phyloP scores from a whole-genome alignment of 1,284 basidiomycete species.

The Moesziomyces sp. region DNA sequence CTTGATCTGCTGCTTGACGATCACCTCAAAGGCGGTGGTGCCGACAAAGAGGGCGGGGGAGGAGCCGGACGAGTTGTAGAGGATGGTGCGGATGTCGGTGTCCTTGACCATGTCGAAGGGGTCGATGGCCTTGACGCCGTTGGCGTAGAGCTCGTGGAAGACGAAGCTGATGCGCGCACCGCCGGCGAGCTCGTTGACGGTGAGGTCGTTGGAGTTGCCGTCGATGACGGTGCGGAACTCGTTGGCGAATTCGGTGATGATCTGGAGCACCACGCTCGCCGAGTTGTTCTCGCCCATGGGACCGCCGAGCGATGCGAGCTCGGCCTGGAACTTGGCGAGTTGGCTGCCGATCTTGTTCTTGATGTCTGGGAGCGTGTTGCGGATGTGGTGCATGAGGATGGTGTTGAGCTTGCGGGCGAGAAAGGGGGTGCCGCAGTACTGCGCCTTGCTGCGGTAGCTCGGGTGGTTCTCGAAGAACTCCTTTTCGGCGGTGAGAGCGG shows the following conservation, averaged over 20 bases:
- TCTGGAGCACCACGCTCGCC: conserved; percentile 72
- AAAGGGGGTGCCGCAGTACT: conserved; percentile 95
- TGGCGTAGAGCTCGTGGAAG: conserved; percentile 97
- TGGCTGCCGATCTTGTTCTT: conserved; percentile 97
- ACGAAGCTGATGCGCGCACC: conserved; percentile 99
- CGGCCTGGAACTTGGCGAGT: conserved; percentile 99
- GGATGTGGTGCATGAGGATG: conserved; percentile 95
- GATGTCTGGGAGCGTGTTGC: conserved; percentile 99
- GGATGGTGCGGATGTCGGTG: conserved; percentile 96
- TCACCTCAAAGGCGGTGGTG: conserved; percentile 94
- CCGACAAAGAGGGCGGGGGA: conserved; percentile 95
- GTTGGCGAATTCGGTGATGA: conserved; percentile 98
- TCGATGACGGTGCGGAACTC: conserved; percentile 99
- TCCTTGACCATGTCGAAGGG: conserved; percentile 89
- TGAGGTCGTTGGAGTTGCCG: conserved; percentile 93
- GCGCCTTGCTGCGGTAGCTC: conserved; percentile 95
- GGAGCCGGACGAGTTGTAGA: conserved; percentile 97
- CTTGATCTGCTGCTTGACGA: conserved; percentile 99
- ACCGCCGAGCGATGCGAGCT: conserved; percentile 94
- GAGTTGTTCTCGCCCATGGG: conserved; percentile 93
- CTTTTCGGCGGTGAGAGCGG: conserved; percentile 84
- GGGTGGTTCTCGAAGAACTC: conserved; percentile 93
- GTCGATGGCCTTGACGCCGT: conserved; percentile 88
- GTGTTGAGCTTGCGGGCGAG: conserved; percentile 93
- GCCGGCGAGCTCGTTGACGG: conserved; percentile 97